Evolutionary conservation across 768 basidiomycete genomes (phyloP), one percentile per base, ranked within the genome.

Genomic region (Kwoniella sp.): DNA sequence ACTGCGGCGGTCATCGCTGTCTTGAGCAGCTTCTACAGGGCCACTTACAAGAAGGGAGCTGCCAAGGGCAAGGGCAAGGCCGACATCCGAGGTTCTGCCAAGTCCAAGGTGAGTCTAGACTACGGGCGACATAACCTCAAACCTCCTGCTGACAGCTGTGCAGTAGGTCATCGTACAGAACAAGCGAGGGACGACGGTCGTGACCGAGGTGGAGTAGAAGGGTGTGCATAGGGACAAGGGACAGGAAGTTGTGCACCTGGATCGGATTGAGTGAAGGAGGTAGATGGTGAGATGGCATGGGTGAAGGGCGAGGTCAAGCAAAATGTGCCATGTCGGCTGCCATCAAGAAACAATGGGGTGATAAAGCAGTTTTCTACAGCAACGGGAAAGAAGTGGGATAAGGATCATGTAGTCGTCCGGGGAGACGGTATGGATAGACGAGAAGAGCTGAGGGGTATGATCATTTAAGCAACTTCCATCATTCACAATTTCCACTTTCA

Each of bases 11-110:
- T 44, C 29, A 13, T 49, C n/a, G 17, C n/a, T 25, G 12, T 15
- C 10, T n/a, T 10, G 27, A 40, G 30, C 55, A 80, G 80, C 37
- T 80, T 80, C 77, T 80, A 78, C 78, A 66, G 70, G 29, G 69
- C 76, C 22, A 80, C 80, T 12, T 80, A 80, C 71, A 79, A 79
- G 72, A 77, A 76, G 67, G 68, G 55, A 46, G 68, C 69, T 25
- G 60, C 67, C 22, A 69, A 65, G 53, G 68, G 60, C 17, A 68
- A 67, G 54, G 74, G 67, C 27, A 56, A 61, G 24, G 62, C 50
- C 29, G 68, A 65, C 29, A 64, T 76, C 68, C 72, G 75, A 56
- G 77, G 72, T 24, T 67, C 71, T 22, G 59, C 65, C 49, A 72
- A 76, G 60, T 71, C 71, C 64, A 76, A 78, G 72, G 77, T 78